phyloP scores from a whole-genome alignment of 1,284 basidiomycete species.

The Naganishia albida region DNA sequence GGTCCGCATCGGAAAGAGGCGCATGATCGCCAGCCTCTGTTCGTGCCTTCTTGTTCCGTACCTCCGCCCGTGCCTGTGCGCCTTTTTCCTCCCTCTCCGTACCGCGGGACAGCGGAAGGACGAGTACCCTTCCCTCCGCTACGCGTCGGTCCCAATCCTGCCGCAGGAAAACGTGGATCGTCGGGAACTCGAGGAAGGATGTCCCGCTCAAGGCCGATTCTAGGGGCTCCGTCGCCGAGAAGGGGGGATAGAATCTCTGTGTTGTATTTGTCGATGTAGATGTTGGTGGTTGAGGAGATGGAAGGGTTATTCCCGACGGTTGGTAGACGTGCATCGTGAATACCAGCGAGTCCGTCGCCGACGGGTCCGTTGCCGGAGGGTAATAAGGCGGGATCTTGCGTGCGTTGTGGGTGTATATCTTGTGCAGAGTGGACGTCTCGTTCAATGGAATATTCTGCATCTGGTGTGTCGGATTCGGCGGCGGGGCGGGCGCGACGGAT shows the following conservation, averaged over 20 bases:
- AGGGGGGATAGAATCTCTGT: slow-evolving; percentile 60
- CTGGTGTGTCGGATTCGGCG: slow-evolving; percentile 29
- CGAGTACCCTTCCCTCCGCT: slow-evolving; percentile 49
- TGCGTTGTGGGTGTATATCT: slow-evolving; percentile 1
- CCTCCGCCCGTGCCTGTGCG: no score
- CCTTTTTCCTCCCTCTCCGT: neutral
- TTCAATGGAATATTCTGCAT: slow-evolving; percentile 23
- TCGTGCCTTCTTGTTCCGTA: no score
- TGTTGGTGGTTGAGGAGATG: slow-evolving; percentile 41
- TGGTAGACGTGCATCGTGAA: slow-evolving; percentile 34
- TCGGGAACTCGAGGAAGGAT: slow-evolving; percentile 76
- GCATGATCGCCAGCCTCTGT: no score
- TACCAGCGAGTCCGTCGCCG: slow-evolving; percentile 26
- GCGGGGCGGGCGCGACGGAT: slow-evolving; percentile 57
- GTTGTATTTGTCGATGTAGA: slow-evolving; percentile 35
- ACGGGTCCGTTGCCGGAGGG: slow-evolving; percentile 13
- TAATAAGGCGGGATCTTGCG: slow-evolving; percentile 14
- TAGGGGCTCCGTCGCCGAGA: slow-evolving; percentile 59
- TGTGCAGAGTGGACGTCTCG: neutral
- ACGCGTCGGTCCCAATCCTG: slow-evolving; percentile 62
- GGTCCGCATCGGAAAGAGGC: no score
- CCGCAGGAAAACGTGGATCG: slow-evolving; percentile 69
- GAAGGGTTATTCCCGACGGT: slow-evolving; percentile 31
- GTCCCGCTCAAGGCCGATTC: slow-evolving; percentile 60
- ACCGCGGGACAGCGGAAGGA: slow-evolving; percentile 18